Evolutionary conservation across 768 basidiomycete species (phyloP).

Genomic region (Chalciporus sphaerocephalus): DNA sequence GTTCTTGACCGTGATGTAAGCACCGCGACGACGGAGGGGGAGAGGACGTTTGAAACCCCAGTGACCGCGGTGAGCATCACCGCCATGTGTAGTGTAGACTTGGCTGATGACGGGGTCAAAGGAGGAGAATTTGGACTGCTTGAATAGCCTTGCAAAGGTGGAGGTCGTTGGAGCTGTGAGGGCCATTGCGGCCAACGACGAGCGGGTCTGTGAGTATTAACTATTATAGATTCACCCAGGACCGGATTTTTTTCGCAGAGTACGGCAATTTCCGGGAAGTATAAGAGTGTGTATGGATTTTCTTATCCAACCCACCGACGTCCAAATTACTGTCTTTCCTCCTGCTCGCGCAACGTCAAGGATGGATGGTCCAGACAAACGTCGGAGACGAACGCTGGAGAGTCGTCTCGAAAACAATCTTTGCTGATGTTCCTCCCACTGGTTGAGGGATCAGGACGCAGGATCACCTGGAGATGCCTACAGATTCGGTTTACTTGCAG

Average conservation of each 20-base stretch:
- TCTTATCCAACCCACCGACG: slow-evolving; percentile 47
- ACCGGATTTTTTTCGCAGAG: not conserved
- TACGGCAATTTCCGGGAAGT: slow-evolving; percentile 25
- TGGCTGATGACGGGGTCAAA: slow-evolving; percentile 75
- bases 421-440: slow-evolving; percentile 83
- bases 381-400: slow-evolving; percentile 58
- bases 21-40: slow-evolving; percentile 56
- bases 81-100: slow-evolving; percentile 67
- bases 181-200: slow-evolving; percentile 6
- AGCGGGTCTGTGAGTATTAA: not conserved
- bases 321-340: slow-evolving; percentile 79
- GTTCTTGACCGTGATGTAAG: slow-evolving; percentile 59
- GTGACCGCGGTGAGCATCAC: slow-evolving; percentile 71
- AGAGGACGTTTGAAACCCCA: slow-evolving; percentile 86
- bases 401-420: slow-evolving; percentile 83
- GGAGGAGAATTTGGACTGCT: slow-evolving; percentile 76
- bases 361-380: slow-evolving; percentile 86
- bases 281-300: slow-evolving; percentile 29
- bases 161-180: slow-evolving; percentile 44
- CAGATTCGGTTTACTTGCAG: slow-evolving; percentile 32
- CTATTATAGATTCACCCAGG: not conserved
- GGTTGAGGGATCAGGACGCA: slow-evolving; percentile 89
- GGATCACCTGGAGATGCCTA: slow-evolving; percentile 87
- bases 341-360: slow-evolving; percentile 41
- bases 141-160: slow-evolving; percentile 71